phyloP scores from a whole-genome alignment of 2,329 filamentous ascomycete species.

The Ceratocystis variospora region DNA sequence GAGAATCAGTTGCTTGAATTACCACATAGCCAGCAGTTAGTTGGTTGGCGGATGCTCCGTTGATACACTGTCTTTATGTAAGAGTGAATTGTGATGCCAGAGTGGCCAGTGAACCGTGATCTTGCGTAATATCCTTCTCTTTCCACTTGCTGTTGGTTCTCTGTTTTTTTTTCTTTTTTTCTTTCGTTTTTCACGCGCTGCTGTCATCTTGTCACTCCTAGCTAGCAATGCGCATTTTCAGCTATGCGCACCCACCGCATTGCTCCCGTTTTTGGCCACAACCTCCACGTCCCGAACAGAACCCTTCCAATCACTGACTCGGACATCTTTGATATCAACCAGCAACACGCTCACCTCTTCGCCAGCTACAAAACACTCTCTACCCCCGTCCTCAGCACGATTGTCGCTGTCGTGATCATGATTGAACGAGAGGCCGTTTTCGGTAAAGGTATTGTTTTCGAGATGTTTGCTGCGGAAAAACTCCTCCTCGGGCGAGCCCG shows the following conservation, averaged over 20 bases:
- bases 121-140: background rate
- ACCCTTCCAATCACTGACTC: constrained; percentile 94
- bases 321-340: constrained; percentile 68
- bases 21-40: background rate
- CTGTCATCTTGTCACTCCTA: background rate
- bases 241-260: background rate
- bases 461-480: constrained; percentile 76
- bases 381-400: constrained; percentile 34
- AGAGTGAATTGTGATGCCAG: background rate
- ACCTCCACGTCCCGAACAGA: constrained; percentile 52
- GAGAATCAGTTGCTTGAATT: background rate
- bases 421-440: constrained; percentile 30
- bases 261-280: background rate
- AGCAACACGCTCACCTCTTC: constrained; percentile 79
- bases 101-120: background rate
- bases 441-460: constrained; percentile 80
- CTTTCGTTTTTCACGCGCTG: background rate
- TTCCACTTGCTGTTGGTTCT: background rate
- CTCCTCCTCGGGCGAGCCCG: constrained; percentile 64
- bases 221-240: background rate
- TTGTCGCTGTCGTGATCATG: constrained; percentile 25
- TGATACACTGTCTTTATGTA: background rate
- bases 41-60: too few relatives aligned
- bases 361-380: constrained; percentile 59
- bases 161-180: too few relatives aligned